Evolutionary conservation across 139 green algal genomes (phyloP).

Genomic region (Asterochloris erici): DNA sequence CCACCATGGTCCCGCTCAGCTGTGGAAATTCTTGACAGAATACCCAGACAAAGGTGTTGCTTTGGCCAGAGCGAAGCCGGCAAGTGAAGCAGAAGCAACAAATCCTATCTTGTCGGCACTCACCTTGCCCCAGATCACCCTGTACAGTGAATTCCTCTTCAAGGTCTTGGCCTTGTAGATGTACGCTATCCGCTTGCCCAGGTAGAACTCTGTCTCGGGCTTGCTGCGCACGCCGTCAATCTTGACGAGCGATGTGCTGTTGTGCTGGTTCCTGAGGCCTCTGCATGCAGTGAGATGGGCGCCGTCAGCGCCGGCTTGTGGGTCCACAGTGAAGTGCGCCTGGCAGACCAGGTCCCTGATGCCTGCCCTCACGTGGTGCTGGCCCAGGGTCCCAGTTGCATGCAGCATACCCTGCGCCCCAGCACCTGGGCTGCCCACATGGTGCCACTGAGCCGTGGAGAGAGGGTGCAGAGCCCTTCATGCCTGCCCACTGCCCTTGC

Average conservation of each 20-base stretch:
- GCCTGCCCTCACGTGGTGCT: not conserved
- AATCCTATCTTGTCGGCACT: not conserved
- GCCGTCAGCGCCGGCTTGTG: not conserved
- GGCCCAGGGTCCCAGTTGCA: too few species aligned
- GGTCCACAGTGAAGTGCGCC: not conserved
- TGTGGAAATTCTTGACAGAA: not conserved
- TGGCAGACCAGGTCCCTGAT: not conserved
- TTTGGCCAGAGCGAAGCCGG: not conserved
- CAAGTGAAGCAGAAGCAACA: not conserved
- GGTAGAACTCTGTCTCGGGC: conserved; percentile 92
- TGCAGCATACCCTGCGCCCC: too few species aligned
- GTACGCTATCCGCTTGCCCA: conserved; percentile 97
- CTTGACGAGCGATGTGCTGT: conserved; percentile 89
- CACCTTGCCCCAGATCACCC: conserved; percentile 95
- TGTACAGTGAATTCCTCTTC: conserved; percentile 90
- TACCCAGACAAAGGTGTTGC: not conserved
- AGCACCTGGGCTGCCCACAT: too few species aligned
- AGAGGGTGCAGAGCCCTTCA: too few species aligned
- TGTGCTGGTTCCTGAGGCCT: conserved; percentile 79
- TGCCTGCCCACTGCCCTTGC: too few species aligned
- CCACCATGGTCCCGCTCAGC: not conserved
- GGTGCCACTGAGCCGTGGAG: too few species aligned
- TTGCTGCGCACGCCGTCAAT: conserved; percentile 87
- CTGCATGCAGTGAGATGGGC: conserved; percentile 19
- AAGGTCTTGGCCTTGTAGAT: conserved; percentile 99